phyloP scores from a whole-genome alignment of 225 moss, liverwort and hornwort genomes.

The Asterella californica region DNA sequence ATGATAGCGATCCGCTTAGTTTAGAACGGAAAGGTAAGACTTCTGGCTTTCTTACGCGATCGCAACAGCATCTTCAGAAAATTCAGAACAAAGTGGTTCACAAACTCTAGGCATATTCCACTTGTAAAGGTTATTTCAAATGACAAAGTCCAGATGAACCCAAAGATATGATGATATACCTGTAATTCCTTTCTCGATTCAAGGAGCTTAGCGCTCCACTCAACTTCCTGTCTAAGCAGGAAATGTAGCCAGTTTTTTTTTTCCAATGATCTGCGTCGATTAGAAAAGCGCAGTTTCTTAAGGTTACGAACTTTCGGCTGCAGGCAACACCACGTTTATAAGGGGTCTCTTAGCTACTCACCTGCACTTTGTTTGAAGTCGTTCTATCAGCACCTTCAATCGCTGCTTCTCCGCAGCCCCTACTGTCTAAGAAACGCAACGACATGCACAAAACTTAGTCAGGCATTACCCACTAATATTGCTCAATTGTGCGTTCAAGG shows the following conservation, averaged over 20 bases:
- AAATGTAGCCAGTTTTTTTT: slow-evolving; percentile 2
- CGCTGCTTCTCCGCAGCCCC: slow-evolving; percentile 18
- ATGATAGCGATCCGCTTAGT: background rate
- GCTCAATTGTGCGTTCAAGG: background rate
- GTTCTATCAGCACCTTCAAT: slow-evolving; percentile 21
- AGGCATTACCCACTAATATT: background rate
- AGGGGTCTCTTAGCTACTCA: background rate
- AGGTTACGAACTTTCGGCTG: background rate
- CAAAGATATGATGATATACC: slow-evolving; percentile 12
- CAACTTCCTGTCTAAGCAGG: slow-evolving; percentile 11
- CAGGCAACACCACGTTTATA: background rate
- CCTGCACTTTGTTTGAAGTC: slow-evolving; percentile 18
- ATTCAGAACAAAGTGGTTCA: background rate
- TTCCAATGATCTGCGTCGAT: slow-evolving; percentile 14
- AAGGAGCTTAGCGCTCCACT: background rate
- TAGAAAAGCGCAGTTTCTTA: background rate
- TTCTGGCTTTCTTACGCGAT: background rate
- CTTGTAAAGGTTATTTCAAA: background rate
- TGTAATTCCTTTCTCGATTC: slow-evolving; percentile 8
- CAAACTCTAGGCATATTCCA: background rate
- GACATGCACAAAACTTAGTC: slow-evolving; percentile 13
- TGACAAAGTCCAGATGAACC: background rate
- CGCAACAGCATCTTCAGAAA: background rate
- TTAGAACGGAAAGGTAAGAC: background rate
- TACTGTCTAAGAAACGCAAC: slow-evolving; percentile 16